Conservation (phyloP, 1,284 basidiomycete genomes). For the Hortiboletus rubellus region DNA sequence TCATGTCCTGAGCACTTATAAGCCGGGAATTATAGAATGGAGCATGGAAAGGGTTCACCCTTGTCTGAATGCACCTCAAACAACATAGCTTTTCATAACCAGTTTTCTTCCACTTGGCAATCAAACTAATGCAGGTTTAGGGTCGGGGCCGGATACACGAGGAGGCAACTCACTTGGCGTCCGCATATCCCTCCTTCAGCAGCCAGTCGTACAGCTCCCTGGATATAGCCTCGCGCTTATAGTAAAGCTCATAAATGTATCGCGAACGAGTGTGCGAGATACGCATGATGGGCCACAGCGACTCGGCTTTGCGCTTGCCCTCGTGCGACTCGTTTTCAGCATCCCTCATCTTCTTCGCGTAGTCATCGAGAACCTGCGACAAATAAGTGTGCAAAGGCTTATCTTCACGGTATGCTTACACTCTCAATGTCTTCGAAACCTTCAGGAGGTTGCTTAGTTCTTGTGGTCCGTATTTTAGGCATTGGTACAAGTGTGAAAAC, state of each 20-base stretch:
- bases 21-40: slow-evolving; percentile 13
- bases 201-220: slow-evolving; percentile 98
- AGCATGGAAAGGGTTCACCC: slow-evolving; percentile 47
- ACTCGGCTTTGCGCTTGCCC: slow-evolving; percentile 96
- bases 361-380: slow-evolving; percentile 84
- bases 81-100: slow-evolving; percentile 99
- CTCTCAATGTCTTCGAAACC: slow-evolving; percentile 95
- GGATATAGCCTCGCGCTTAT: slow-evolving; percentile 96
- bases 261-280: slow-evolving; percentile 94
- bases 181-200: slow-evolving; percentile 95
- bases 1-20: slow-evolving; percentile 79
- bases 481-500: slow-evolving; percentile 47
- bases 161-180: slow-evolving; percentile 80
- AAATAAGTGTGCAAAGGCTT: slow-evolving; percentile 8
- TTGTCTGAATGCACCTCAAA: slow-evolving; percentile 94
- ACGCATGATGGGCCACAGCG: slow-evolving; percentile 99
- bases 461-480: slow-evolving; percentile 94
- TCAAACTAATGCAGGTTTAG: slow-evolving; percentile 59
- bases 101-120: slow-evolving; percentile 99
- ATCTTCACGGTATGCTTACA: slow-evolving; percentile 41
- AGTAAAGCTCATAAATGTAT: slow-evolving; percentile 99
- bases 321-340: slow-evolving; percentile 98
- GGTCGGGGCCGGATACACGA: slow-evolving; percentile 4
- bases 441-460: slow-evolving; percentile 95
- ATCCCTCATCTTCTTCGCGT: slow-evolving; percentile 95